phyloP scores from a whole-genome alignment of 306 rosid species.

The Cicer judaicum region DNA sequence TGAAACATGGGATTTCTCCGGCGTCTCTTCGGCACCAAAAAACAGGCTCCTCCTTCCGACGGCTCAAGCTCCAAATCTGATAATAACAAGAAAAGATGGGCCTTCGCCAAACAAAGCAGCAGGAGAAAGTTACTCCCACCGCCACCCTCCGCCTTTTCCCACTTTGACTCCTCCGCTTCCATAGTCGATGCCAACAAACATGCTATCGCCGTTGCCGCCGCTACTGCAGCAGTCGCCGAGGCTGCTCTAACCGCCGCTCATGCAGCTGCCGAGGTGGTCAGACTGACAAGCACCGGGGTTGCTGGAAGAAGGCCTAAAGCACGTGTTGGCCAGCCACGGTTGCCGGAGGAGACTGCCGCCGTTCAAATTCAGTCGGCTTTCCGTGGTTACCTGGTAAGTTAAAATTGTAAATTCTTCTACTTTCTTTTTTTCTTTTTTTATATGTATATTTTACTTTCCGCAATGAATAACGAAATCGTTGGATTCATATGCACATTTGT shows the following conservation, averaged over 20 bases:
- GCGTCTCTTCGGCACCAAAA: slow-evolving; percentile 77
- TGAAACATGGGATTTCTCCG: slow-evolving; percentile 86
- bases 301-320: slow-evolving; percentile 24
- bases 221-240: slow-evolving; percentile 93
- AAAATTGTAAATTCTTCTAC: neutral
- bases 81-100: slow-evolving; percentile 54
- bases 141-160: neutral
- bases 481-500: slow-evolving; percentile 3
- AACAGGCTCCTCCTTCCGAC: slow-evolving; percentile 25
- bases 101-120: slow-evolving; percentile 42
- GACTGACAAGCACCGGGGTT: slow-evolving; percentile 55
- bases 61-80: slow-evolving; percentile 35
- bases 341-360: slow-evolving; percentile 59
- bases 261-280: slow-evolving; percentile 94
- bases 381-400: slow-evolving; percentile 80
- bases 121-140: slow-evolving; percentile 38
- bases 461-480: slow-evolving; percentile 16
- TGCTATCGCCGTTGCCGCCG: slow-evolving; percentile 94
- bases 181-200: slow-evolving; percentile 68
- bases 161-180: slow-evolving; percentile 38
- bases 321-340: slow-evolving; percentile 32
- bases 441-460: neutral
- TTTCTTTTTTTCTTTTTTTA: neutral
- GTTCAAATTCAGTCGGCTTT: slow-evolving; percentile 81
- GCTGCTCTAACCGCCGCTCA: slow-evolving; percentile 92